Percentiles rank a stretch among this genome's conserved stretches.
phyloP scores from a whole-genome alignment of 129 eudicot species.

The Centrapalus pauciflorus region DNA sequence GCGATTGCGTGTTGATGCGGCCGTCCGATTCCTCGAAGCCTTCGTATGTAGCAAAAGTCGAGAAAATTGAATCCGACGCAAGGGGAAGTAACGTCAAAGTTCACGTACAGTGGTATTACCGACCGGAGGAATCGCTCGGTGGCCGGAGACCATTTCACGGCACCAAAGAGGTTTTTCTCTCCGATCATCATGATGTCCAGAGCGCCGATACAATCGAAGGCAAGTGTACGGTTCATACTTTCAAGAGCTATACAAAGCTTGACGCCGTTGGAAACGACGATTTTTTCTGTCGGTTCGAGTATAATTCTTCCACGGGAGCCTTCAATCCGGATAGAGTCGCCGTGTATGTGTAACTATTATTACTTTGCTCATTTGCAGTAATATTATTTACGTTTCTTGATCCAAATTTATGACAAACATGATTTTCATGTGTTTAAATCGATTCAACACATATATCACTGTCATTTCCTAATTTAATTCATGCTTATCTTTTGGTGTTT shows the following conservation, averaged over 20 bases:
- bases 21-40: conserved; percentile 73
- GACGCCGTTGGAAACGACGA: conserved; percentile 90
- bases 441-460: not conserved
- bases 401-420: not conserved
- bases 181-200: conserved; percentile 81
- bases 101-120: conserved; percentile 85
- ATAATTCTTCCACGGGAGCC: conserved; percentile 77
- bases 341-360: conserved; percentile 47
- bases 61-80: conserved; percentile 62
- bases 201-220: conserved; percentile 92
- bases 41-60: conserved; percentile 75
- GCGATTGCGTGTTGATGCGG: conserved; percentile 89
- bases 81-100: conserved; percentile 65
- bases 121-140: conserved; percentile 94
- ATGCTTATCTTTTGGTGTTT: not conserved
- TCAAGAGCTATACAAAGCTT: conserved; percentile 82
- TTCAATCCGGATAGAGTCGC: conserved; percentile 87
- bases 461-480: not conserved
- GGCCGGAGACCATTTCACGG: conserved; percentile 97
- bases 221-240: conserved; percentile 77
- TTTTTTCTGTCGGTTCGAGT: conserved; percentile 94
- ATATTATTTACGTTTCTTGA: not conserved
- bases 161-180: conserved; percentile 78
- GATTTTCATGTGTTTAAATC: not conserved
- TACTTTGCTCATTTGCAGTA: not conserved